Evolutionary conservation across 2,329 filamentous ascomycete genomes (phyloP), one percentile per base, ranked within the genome.

Genomic region (Colletotrichum lentis): DNA sequence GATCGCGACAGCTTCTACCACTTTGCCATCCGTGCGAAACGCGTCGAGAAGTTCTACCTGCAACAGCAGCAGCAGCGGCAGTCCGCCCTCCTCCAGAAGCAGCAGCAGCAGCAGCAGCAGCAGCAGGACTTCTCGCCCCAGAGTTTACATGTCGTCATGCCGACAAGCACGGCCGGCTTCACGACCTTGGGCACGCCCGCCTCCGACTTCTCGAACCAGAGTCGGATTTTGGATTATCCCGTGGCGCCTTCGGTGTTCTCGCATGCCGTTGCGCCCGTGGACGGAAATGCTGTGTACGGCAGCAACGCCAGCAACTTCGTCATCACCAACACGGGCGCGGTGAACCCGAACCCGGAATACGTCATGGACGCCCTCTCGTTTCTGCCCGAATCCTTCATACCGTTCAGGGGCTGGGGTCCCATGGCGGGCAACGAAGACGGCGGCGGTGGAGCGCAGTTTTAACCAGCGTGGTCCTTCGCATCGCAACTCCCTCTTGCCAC

Each of bases 1-100:
- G 73, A 73, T 18, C 62, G 66, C 11, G 71, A 74, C 41, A 69
- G 73, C 1, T 77, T 77, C 53, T 71, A 70, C 24, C 71, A 72
- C 18, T 73, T 77, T 12, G 49, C 60, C 6, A 49, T 59, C 16
- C 70, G 70, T 18, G 60, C 69, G 8, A 50, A 57, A 14, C 62
- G 56, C 2, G 57, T 71, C 35, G 70, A 71, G 27, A 49, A 54
- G 6, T 71, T 70, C 62, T 71, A 71, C 27, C 2, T 59, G 10
- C 6, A 27, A 7, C n/a, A 24, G 24, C 44, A 46, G 27, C 22
- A 49, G 7, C 61, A 67, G 7, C 41, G 44, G 8, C 64, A 64
- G 46, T 31, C 47, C 39, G 7, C 47, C 11, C 5, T 8, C n/a
- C 27, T 70, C 62, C 68, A 71, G 27, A 1, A 54, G 6, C 27